Evolutionary conservation across 768 basidiomycete species (phyloP).

Genomic region (Tricholoma flavovirens): DNA sequence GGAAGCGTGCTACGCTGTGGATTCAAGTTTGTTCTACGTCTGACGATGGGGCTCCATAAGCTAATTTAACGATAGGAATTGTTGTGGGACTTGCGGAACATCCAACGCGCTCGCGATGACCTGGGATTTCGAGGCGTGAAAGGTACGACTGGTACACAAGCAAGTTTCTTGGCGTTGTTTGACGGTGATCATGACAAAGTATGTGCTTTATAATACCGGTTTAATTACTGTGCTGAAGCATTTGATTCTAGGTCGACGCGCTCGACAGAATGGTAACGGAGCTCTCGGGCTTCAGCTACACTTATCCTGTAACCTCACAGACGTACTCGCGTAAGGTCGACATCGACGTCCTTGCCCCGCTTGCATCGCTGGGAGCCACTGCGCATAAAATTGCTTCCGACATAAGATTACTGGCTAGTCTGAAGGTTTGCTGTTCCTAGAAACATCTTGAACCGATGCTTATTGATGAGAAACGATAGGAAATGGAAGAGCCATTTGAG

Average conservation of each 20-base stretch:
- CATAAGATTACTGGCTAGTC: conserved; percentile 85
- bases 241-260: conserved; percentile 60
- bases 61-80: conserved; percentile 57
- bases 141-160: conserved; percentile 99
- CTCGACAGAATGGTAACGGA: conserved; percentile 87
- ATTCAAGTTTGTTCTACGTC: conserved; percentile 58
- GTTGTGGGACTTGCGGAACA: conserved; percentile 92
- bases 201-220: not conserved
- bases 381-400: conserved; percentile 99
- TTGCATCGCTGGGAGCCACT: conserved; percentile 88
- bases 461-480: conserved; percentile 35
- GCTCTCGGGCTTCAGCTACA: conserved; percentile 88
- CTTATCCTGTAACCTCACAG: conserved; percentile 97
- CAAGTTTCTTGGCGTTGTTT: conserved; percentile 89
- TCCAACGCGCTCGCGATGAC: conserved; percentile 85
- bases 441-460: not conserved
- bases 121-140: conserved; percentile 97
- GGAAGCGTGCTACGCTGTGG: conserved; percentile 95
- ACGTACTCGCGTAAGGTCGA: conserved; percentile 99
- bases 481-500: conserved; percentile 98
- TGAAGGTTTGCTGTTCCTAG: conserved; percentile 52
- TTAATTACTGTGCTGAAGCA: not conserved
- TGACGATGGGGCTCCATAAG: not conserved
- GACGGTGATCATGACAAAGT: conserved; percentile 94
- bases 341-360: conserved; percentile 82